Conservation (phyloP, 148 eudicot genomes). For the Polygonum maritimum region DNA sequence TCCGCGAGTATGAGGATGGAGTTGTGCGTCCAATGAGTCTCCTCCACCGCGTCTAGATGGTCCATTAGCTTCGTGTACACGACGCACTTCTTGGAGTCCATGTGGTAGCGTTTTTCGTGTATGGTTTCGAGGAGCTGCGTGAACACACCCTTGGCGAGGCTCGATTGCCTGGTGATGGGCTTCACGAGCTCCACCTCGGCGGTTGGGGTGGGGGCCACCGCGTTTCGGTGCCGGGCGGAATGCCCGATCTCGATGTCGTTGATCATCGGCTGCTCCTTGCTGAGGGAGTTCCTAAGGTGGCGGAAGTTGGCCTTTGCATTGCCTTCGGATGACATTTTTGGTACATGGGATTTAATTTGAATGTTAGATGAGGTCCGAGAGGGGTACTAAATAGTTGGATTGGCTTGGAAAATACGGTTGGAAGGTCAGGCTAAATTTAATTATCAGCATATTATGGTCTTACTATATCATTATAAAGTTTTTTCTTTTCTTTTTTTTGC, state of each 20-base stretch:
- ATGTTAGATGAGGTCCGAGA: no score
- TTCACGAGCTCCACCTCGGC: background rate
- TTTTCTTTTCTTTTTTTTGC: no score
- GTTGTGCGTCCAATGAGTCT: background rate
- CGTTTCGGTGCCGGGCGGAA: background rate
- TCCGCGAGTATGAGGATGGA: background rate
- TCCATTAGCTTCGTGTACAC: background rate
- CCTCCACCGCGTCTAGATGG: background rate
- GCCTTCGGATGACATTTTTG: background rate
- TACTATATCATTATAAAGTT: no score
- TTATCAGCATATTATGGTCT: no score
- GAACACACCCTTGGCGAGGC: background rate
- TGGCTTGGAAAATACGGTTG: no score
- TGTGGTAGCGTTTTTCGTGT: background rate
- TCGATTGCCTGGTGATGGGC: background rate
- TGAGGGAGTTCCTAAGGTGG: background rate
- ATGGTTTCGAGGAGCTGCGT: background rate
- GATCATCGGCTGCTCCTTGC: background rate
- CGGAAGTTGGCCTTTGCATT: background rate
- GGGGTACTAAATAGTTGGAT: no score
- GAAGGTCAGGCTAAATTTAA: no score
- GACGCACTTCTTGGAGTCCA: background rate
- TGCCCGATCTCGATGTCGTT: background rate
- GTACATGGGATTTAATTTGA: background rate
- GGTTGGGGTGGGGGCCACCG: background rate